Percentiles rank a stretch among this genome's conserved stretches.
phyloP scores from a whole-genome alignment of 202 grass and related monocot species.

The Setaria italica region DNA sequence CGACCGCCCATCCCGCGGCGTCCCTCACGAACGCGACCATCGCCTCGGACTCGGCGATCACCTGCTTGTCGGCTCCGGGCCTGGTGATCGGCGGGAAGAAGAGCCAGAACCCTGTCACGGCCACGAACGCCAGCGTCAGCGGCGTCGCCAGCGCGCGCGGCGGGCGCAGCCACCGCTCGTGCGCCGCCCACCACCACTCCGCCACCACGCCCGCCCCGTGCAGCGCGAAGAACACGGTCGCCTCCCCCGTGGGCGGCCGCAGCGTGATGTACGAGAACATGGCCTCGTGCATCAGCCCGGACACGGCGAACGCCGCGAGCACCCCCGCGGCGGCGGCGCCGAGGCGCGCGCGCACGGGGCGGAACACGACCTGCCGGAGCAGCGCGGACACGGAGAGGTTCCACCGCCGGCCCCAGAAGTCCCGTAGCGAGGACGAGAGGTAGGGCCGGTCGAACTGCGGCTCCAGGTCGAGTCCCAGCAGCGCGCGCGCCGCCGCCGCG shows the following conservation, averaged over 20 bases:
- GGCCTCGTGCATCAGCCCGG: conserved; percentile 73
- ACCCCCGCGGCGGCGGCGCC: conserved; percentile 24
- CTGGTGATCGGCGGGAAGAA: conserved; percentile 69
- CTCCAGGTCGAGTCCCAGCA: conserved; percentile 58
- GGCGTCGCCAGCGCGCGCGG: conserved; percentile 36
- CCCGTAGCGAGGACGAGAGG: conserved; percentile 57
- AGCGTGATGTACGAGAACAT: conserved; percentile 71
- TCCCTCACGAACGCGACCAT: conserved; percentile 48
- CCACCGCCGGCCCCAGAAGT: conserved; percentile 85
- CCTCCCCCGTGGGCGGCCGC: conserved; percentile 63
- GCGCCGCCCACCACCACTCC: conserved; percentile 51
- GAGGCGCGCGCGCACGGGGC: conserved; percentile 43
- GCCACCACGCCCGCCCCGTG: conserved; percentile 59
- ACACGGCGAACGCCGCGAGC: conserved; percentile 60
- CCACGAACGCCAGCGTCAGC: conserved; percentile 53
- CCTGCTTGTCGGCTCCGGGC: conserved; percentile 48
- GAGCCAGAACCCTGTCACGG: conserved; percentile 60
- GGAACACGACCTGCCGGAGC: conserved; percentile 66
- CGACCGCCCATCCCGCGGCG: conserved; percentile 15
- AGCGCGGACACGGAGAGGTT: conserved; percentile 69
- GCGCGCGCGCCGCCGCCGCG: conserved; percentile 27
- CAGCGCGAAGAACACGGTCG: conserved; percentile 64
- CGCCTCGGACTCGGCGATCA: conserved; percentile 56
- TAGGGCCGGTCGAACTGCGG: conserved; percentile 75
- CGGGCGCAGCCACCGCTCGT: conserved; percentile 29